These are phyloP conservation scores for Myrmaecium sp. DNA, from an alignment of 2,329 filamentous ascomycete species.

Conservation along the genomic window DNA sequence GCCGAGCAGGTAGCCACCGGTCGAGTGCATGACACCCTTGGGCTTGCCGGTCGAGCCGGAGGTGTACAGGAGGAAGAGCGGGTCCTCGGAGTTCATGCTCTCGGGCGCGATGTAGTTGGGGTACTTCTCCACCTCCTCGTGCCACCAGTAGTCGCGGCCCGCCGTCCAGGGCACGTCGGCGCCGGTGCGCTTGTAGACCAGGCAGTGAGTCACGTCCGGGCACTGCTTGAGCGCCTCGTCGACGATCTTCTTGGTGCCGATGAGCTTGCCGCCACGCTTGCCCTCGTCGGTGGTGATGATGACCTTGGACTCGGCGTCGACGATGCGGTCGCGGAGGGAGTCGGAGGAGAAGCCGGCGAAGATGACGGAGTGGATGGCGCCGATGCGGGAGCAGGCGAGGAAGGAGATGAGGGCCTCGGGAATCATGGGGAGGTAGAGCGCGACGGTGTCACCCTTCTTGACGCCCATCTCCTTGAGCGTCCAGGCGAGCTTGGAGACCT, in stretches of 20 bases:
- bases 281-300: constrained; percentile 97
- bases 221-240: constrained; percentile 95
- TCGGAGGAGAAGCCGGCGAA: constrained; percentile 97
- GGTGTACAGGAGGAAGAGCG: constrained; percentile 93
- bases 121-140: constrained; percentile 96
- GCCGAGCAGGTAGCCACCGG: constrained; percentile 83
- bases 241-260: constrained; percentile 97
- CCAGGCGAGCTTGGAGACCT: constrained; percentile 78
- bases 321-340: constrained; percentile 84
- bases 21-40: constrained; percentile 98
- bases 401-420: constrained; percentile 86
- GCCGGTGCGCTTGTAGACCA: constrained; percentile 92
- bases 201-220: constrained; percentile 65
- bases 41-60: constrained; percentile 97
- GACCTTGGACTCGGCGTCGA: constrained; percentile 79
- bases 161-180: constrained; percentile 80
- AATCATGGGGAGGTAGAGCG: constrained; percentile 97
- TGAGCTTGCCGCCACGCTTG: constrained; percentile 91
- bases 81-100: constrained; percentile 82
- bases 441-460: constrained; percentile 91
- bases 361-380: constrained; percentile 90
- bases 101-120: constrained; percentile 82
- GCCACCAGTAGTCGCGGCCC: constrained; percentile 92
- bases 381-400: constrained; percentile 79
- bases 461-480: constrained; percentile 91